Evolutionary conservation across 805 yeast genomes (phyloP).

Genomic region (Maudiozyma barnettii): DNA sequence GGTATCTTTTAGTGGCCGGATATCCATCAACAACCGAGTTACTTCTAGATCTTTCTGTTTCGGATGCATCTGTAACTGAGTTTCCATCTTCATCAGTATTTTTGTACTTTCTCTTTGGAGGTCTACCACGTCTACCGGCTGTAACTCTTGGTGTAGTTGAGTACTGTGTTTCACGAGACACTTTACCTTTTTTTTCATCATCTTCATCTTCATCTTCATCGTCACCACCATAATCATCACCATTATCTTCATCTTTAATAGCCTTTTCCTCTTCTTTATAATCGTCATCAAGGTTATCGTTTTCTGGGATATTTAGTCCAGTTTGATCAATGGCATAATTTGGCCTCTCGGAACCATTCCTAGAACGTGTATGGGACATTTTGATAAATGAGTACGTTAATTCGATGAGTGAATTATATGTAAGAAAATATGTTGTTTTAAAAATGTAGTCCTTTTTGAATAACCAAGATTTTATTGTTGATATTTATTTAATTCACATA

Average conservation of each 20-base stretch:
- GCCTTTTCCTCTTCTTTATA: constrained; percentile 10
- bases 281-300: constrained; percentile 15
- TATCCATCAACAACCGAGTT: constrained; percentile 8
- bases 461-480: too few relatives aligned
- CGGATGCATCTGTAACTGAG: constrained; percentile 13
- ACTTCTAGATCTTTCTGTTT: constrained; percentile 15
- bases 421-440: too few relatives aligned
- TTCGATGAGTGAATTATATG: too few relatives aligned
- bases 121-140: constrained; percentile 4
- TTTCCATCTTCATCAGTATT: constrained; percentile 9
- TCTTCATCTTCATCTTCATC: constrained; percentile 16
- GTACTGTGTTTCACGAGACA: constrained; percentile 13
- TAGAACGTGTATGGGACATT: constrained; percentile 11
- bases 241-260: constrained; percentile 5
- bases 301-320: constrained; percentile 25
- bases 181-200: constrained; percentile 11
- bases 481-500: too few relatives aligned
- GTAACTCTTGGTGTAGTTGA: not conserved
- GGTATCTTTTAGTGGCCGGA: constrained; percentile 28
- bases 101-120: constrained; percentile 7
- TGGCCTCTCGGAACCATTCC: constrained; percentile 15
- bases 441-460: too few relatives aligned
- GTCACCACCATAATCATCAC: constrained; percentile 5
- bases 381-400: not conserved
- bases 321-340: constrained; percentile 25